Conservation (phyloP, 129 eudicot genomes). For the Dittrichia graveolens region DNA sequence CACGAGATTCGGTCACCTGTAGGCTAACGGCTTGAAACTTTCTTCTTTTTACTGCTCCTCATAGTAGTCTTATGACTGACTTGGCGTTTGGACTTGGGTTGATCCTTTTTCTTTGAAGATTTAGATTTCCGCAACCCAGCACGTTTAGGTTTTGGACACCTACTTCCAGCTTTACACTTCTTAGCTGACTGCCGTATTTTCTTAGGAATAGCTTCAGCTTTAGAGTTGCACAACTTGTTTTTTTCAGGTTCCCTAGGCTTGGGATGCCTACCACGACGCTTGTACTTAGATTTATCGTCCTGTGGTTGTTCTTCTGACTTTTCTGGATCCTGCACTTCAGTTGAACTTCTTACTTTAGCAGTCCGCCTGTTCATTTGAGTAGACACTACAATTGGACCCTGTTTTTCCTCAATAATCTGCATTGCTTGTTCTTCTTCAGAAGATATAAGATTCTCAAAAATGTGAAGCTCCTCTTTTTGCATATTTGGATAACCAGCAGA, state of each 20-base stretch:
- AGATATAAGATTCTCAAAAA: constrained; percentile 18
- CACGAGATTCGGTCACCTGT: constrained; percentile 7
- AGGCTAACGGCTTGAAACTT: constrained; percentile 1
- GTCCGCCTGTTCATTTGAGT: constrained; percentile 20
- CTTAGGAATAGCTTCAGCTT: constrained; percentile 8
- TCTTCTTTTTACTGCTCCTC: constrained; percentile 22
- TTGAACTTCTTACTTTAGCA: constrained; percentile 22
- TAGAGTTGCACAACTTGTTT: neutral
- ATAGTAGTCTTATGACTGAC: constrained; percentile 27
- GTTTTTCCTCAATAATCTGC: neutral
- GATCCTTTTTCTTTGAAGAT: constrained; percentile 10
- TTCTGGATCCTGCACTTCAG: constrained; percentile 22
- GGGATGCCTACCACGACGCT: constrained; percentile 24
- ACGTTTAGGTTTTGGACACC: neutral
- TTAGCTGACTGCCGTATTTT: constrained; percentile 12
- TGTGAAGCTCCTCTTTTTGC: constrained; percentile 14
- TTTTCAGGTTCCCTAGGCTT: constrained; percentile 8
- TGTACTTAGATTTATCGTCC: constrained; percentile 22
- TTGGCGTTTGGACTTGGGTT: constrained; percentile 4
- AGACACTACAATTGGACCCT: constrained; percentile 20
- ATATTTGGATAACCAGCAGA: constrained; percentile 25
- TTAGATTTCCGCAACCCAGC: neutral
- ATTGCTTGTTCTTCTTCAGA: constrained; percentile 10
- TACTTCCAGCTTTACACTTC: constrained; percentile 23
- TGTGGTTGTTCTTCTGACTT: neutral